Evolutionary conservation across 2,329 filamentous ascomycete species (phyloP), one percentile per base, ranked within the genome.

Genomic region (Thelonectria discophora): DNA sequence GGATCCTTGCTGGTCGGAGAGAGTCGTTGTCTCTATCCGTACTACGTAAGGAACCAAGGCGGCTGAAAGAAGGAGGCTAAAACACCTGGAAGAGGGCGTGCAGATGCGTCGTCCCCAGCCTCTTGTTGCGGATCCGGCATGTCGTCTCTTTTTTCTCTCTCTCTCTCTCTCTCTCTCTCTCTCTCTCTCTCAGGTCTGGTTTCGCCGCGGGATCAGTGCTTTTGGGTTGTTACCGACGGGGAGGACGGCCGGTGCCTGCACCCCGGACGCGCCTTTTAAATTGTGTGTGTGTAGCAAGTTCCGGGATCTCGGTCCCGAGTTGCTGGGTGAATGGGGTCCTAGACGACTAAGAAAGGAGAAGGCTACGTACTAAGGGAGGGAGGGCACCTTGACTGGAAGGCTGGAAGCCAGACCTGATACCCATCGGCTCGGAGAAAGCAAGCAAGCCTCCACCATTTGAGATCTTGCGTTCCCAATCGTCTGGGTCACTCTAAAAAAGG

Each of bases 401-500:
- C 6, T 11, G 24, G 24, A 3, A 49, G 43, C 20, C 27, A 48
- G 27, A 51, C 55, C 55, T 58, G 47, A 51, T 51, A 51, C 47
- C 43, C 37, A 24, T 7, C 24, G 24, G 43, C 39, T 49, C 39
- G 53, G 47, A 39, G 37, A 42, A 13, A 5, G 3, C 43, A n/a
- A 32, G 30, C 11, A 32, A 18, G 12, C 18, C 10, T 21, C 18
- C 17, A 20, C 42, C 10, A 60, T 60, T 51, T 49, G 30, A 60
- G 58, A 60, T 60, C 58, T 60, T 52, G 32, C 47, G 58, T 60
- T 60, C 55, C 58, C 58, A 60, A 55, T 55, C 48, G 52, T 55
- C 52, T 50, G 58, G 58, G 58, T 47, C 45, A 37, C 30, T 45
- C 42, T 52, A 60, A 55, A 42, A 40, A 48, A 47, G 48, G 17